Percentiles rank a stretch among this genome's conserved stretches.
Conservation (phyloP, 2,329 filamentous ascomycete genomes). For the Aspergillus ruber region DNA sequence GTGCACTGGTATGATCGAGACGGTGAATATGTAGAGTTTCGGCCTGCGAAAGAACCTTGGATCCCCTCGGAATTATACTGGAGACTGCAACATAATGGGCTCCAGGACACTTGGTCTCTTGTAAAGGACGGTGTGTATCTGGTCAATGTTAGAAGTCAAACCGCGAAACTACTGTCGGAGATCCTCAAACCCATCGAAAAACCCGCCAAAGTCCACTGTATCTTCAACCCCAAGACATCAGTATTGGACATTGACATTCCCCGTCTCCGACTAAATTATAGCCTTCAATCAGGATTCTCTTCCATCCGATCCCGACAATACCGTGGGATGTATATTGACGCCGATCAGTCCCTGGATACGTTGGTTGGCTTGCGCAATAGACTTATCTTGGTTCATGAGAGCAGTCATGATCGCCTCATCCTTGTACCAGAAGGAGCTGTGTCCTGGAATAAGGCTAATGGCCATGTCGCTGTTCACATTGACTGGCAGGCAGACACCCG, state of each 20-base stretch:
- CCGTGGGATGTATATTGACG: conserved; percentile 45
- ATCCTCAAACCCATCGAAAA: not conserved
- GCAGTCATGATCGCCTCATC: not conserved
- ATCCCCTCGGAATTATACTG: not conserved
- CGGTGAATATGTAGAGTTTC: conserved; percentile 23
- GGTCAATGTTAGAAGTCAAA: not conserved
- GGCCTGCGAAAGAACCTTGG: not conserved
- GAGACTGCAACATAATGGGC: not conserved
- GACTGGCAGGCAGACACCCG: conserved; percentile 9
- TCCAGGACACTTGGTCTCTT: not conserved
- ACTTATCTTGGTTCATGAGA: conserved; percentile 41
- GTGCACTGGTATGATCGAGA: conserved; percentile 44
- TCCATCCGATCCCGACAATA: conserved; percentile 45
- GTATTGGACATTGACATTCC: conserved; percentile 38
- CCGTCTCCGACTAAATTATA: conserved; percentile 45
- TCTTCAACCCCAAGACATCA: not conserved
- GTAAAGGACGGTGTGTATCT: not conserved
- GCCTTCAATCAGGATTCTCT: conserved; percentile 18
- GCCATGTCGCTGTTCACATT: conserved; percentile 36
- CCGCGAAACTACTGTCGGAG: not conserved
- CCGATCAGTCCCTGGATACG: conserved; percentile 41
- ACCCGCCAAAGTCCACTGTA: not conserved
- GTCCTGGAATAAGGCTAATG: conserved; percentile 6
- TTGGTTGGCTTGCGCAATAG: conserved; percentile 47
- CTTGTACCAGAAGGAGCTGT: not conserved